These are phyloP conservation scores for Serendipita sp. DNA, from an alignment of 768 basidiomycete species.

Conservation along the genomic window DNA sequence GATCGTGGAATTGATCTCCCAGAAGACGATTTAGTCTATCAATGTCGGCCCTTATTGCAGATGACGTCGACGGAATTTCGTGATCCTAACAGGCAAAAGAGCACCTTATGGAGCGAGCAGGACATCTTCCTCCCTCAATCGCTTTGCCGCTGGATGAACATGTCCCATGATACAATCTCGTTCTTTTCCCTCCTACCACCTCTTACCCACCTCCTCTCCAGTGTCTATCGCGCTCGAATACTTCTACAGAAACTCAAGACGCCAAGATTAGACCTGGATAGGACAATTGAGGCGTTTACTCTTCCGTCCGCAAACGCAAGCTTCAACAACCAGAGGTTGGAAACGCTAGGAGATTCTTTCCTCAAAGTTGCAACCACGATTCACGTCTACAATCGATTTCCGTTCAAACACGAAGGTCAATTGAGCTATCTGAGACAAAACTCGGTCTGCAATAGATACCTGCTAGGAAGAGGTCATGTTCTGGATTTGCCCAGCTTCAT, in stretches of 20 bases:
- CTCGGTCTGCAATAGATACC: slow-evolving; percentile 51
- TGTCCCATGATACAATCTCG: slow-evolving; percentile 34
- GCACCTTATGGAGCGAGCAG: slow-evolving; percentile 15
- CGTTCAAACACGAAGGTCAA: slow-evolving; percentile 70
- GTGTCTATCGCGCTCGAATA: slow-evolving; percentile 40
- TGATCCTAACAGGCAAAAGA: slow-evolving; percentile 22
- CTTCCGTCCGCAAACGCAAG: slow-evolving; percentile 45
- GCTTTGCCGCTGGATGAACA: slow-evolving; percentile 37
- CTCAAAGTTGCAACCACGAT: slow-evolving; percentile 62
- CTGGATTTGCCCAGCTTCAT: slow-evolving; percentile 47
- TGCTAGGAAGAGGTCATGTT: slow-evolving; percentile 50
- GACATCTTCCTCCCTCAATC: slow-evolving; percentile 23
- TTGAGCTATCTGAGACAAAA: slow-evolving; percentile 47
- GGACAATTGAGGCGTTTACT: slow-evolving; percentile 59
- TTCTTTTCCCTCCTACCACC: slow-evolving; percentile 47
- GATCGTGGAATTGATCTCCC: slow-evolving; percentile 29
- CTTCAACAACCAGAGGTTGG: slow-evolving; percentile 72
- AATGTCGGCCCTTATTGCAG: slow-evolving; percentile 24
- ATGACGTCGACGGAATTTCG: not conserved
- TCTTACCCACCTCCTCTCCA: slow-evolving; percentile 49
- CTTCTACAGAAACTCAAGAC: slow-evolving; percentile 40
- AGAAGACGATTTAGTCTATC: slow-evolving; percentile 43
- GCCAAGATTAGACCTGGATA: slow-evolving; percentile 38
- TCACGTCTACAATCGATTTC: slow-evolving; percentile 60
- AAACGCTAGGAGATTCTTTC: slow-evolving; percentile 76